Evolutionary conservation across 2,329 filamentous ascomycete species (phyloP).

Genomic region (Thelonectria discophora): DNA sequence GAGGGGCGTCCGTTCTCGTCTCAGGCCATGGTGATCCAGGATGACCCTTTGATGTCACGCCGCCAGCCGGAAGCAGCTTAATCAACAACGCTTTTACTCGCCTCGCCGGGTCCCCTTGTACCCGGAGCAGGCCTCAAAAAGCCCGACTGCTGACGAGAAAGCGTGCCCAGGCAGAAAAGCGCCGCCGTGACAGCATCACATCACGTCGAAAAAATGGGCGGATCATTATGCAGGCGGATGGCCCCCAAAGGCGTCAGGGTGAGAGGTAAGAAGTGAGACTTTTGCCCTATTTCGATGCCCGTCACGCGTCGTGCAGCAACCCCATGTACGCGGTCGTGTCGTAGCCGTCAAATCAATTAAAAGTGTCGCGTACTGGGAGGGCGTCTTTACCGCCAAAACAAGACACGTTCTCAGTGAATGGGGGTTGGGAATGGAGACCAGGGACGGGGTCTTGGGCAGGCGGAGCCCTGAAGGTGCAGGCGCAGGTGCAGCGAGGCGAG

Average conservation of each 20-base stretch:
- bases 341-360: constrained; percentile 38
- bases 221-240: constrained; percentile 24
- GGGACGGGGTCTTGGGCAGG: constrained; percentile 35
- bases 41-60: constrained; percentile 27
- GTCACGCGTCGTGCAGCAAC: constrained; percentile 43
- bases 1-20: constrained; percentile 30
- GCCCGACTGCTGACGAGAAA: constrained; percentile 15
- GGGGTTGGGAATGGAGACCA: constrained; percentile 37
- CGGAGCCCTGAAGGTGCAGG: constrained; percentile 26
- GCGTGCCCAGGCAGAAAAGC: constrained; percentile 16
- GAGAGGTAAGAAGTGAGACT: constrained; percentile 1
- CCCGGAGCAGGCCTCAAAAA: constrained; percentile 8
- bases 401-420: constrained; percentile 35
- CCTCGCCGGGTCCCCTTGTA: constrained; percentile 34
- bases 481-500: constrained; percentile 22
- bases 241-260: constrained; percentile 29
- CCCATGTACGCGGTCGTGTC: constrained; percentile 43
- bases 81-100: constrained; percentile 26
- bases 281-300: constrained; percentile 28
- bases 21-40: constrained; percentile 32
- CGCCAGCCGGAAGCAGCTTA: constrained; percentile 27
- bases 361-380: constrained; percentile 31
- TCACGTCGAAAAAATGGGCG: constrained; percentile 32
- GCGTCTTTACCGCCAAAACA: constrained; percentile 33
- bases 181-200: constrained; percentile 34